Evolutionary conservation across 345 rosid species (phyloP).

Genomic region (Lumnitzera racemosa): DNA sequence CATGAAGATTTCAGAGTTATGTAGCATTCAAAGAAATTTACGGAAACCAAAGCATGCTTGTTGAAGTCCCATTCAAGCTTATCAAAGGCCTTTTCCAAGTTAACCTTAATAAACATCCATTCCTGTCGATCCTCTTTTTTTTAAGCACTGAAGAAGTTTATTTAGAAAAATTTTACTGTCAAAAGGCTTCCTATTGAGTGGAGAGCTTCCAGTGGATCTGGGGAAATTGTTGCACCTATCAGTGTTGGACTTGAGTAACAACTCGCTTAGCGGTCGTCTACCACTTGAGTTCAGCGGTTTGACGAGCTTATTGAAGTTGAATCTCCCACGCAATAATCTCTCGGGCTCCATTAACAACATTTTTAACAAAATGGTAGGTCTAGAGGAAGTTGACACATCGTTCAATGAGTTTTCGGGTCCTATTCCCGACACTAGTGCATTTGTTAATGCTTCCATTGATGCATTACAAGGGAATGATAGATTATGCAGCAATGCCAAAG

Average conservation of each 20-base stretch:
- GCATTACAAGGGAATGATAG: slow-evolving; percentile 2
- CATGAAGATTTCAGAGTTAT: too few species aligned
- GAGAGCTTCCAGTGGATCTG: slow-evolving; percentile 14
- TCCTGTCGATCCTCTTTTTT: too few species aligned
- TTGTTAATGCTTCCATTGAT: slow-evolving; percentile 8
- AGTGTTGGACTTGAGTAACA: background rate
- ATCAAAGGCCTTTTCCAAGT: too few species aligned
- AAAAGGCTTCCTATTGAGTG: background rate
- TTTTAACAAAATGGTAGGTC: background rate
- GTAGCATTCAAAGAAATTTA: too few species aligned
- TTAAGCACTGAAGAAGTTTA: too few species aligned
- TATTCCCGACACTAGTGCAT: slow-evolving; percentile 16
- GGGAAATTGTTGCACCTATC: background rate
- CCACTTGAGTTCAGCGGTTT: slow-evolving; percentile 4
- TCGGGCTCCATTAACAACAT: slow-evolving; percentile 12
- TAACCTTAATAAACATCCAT: too few species aligned
- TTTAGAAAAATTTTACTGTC: too few species aligned
- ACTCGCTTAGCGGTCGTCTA: slow-evolving; percentile 16
- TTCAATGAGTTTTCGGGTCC: slow-evolving; percentile 21
- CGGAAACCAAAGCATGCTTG: too few species aligned
- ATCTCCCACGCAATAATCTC: slow-evolving; percentile 20
- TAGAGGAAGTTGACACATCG: slow-evolving; percentile 12
- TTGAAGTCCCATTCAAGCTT: too few species aligned
- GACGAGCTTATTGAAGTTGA: slow-evolving; percentile 6
- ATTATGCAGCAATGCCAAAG: slow-evolving; percentile 13